Base-by-base conservation (phyloP, 805 yeast genomes). In the Tanozyma kutaoensis region DNA sequence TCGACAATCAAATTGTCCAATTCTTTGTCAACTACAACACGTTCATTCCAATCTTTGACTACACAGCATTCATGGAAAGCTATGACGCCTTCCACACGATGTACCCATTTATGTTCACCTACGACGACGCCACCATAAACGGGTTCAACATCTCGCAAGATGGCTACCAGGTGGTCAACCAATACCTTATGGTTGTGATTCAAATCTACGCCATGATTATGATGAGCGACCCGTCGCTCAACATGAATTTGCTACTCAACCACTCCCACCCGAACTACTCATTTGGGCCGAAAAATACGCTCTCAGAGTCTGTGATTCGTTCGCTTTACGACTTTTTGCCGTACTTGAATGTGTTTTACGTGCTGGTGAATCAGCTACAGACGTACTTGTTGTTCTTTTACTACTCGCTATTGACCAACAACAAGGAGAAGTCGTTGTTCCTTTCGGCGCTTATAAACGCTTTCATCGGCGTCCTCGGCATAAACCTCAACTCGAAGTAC, bases 1-100 rank as follows among this genome's bases (percentile, higher is more conserved):
- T 60, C 29, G 76, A 69, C 38, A 57, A 55, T 32, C 58, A 66
- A 28, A 55, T 69, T 14, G 49, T 53, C 38, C 57, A 66, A 22
- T 69, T 55, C 40, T 69, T 69, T 38, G 50, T 66, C 32, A 62
- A 66, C 41, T 65, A 64, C 42, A 69, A 69, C 46, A 58, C 62
- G 14, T 56, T 69, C 32, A 57, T 69, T 15, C 76, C 76, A 4
- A 62, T 69, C 7, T 58, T 69, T 34, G 75, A 69, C 37, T 68
- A 64, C 36, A 65, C 61, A 25, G 47, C 55, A 20, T 69, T 69
- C 35, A 69, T 68, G 61, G 62, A 60, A 37, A 59, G 62, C 27
- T 69, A 69, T 25, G 62, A 58, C 24, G 62, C 57, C 6, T 57
- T 60, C 33, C 66, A 60, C 32, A 58, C 64, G 6, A 57, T 58